Evolutionary conservation across 2,329 filamentous ascomycete genomes (phyloP).

Genomic region (Sclerotinia subarctica): DNA sequence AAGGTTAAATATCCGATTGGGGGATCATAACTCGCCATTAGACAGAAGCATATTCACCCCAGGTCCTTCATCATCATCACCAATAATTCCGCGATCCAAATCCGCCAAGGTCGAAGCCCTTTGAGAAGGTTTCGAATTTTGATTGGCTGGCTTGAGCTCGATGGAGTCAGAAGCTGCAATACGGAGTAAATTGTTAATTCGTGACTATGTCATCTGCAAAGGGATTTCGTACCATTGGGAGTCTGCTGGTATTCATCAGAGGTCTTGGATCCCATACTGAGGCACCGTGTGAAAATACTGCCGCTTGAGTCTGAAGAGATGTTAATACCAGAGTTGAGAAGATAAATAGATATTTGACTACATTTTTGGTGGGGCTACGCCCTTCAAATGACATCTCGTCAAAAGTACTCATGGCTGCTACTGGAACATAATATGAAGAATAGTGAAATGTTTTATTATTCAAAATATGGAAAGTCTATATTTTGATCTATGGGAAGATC

Average conservation of each 20-base stretch:
- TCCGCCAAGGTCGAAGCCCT: slow-evolving; percentile 28
- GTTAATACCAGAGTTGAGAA: background rate
- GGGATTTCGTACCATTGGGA: slow-evolving; percentile 26
- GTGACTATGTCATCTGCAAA: background rate
- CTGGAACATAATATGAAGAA: background rate
- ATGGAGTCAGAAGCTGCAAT: slow-evolving; percentile 26
- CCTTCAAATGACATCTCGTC: background rate
- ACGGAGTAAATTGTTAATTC: slow-evolving; percentile 9
- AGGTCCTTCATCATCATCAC: slow-evolving; percentile 27
- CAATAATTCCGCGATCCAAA: slow-evolving; percentile 30
- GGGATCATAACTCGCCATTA: slow-evolving; percentile 22
- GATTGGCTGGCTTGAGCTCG: slow-evolving; percentile 26
- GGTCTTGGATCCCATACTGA: slow-evolving; percentile 14
- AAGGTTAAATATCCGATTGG: background rate
- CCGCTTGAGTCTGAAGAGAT: background rate
- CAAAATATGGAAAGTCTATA: background rate
- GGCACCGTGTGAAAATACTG: background rate
- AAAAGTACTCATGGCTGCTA: background rate
- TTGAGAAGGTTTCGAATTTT: slow-evolving; percentile 18
- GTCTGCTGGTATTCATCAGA: slow-evolving; percentile 12
- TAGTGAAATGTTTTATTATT: background rate
- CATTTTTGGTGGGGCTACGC: background rate
- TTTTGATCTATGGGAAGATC: background rate
- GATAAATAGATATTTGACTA: background rate
- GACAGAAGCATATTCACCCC: slow-evolving; percentile 21